Evolutionary conservation across 177 flowering plant species (phyloP).

Genomic region (Vitis hybrid): DNA sequence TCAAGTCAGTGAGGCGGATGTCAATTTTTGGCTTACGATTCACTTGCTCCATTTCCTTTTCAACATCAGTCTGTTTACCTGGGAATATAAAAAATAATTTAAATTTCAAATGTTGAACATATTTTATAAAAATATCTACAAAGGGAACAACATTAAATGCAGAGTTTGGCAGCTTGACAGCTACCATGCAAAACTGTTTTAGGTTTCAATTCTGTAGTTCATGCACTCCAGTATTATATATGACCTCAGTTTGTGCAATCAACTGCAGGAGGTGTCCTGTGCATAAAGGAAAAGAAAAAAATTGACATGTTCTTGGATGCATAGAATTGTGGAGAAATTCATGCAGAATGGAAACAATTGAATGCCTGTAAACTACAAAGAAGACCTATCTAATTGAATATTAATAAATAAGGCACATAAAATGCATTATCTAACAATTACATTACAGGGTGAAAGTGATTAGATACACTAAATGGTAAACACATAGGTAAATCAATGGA

Average conservation of each 20-base stretch:
- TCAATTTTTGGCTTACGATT: conserved; percentile 71
- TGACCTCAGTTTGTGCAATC: background rate
- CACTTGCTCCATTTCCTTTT: conserved; percentile 57
- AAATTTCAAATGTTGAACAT: background rate
- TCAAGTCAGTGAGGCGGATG: conserved; percentile 77
- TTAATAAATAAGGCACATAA: too few species aligned
- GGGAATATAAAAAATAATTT: conserved; percentile 16
- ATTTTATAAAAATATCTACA: background rate
- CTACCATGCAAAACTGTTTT: background rate
- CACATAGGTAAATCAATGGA: too few species aligned
- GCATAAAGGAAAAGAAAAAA: too few species aligned
- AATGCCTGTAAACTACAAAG: too few species aligned
- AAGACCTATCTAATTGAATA: too few species aligned
- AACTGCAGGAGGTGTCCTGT: too few species aligned
- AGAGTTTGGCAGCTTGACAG: background rate
- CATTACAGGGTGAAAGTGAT: too few species aligned
- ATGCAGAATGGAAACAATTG: too few species aligned
- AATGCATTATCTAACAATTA: too few species aligned
- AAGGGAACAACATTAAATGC: background rate
- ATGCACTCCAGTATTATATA: background rate
- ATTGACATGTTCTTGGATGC: background rate
- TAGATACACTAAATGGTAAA: too few species aligned
- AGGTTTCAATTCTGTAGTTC: background rate
- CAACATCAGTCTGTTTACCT: conserved; percentile 68
- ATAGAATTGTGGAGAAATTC: background rate